Conservation (phyloP, 2,329 filamentous ascomycete species). For the Aspergillus hiratsukae region DNA sequence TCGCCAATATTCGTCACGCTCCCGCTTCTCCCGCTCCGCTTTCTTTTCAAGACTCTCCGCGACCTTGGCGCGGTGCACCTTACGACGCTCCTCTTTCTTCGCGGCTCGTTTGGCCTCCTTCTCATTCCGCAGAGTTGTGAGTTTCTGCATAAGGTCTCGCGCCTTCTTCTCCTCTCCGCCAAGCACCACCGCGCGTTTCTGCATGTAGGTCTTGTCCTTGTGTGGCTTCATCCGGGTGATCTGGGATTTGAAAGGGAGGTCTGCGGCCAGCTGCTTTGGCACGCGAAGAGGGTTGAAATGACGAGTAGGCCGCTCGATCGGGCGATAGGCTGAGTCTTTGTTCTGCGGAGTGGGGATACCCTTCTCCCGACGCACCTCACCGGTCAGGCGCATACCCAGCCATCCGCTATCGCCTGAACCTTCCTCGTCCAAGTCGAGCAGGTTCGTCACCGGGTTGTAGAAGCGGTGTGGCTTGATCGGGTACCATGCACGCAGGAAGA, state of each 20-base stretch:
- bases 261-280: slow-evolving; percentile 57
- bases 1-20: slow-evolving; percentile 89
- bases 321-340: slow-evolving; percentile 80
- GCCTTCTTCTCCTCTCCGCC: slow-evolving; percentile 85
- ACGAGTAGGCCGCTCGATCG: slow-evolving; percentile 55
- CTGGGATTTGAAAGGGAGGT: slow-evolving; percentile 89
- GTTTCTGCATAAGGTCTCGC: slow-evolving; percentile 83
- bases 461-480: slow-evolving; percentile 91
- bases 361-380: slow-evolving; percentile 77
- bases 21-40: slow-evolving; percentile 78
- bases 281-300: slow-evolving; percentile 67
- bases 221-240: slow-evolving; percentile 77
- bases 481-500: slow-evolving; percentile 96
- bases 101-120: slow-evolving; percentile 75
- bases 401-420: slow-evolving; percentile 49
- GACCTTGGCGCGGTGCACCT: slow-evolving; percentile 76
- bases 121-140: slow-evolving; percentile 85
- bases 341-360: slow-evolving; percentile 70
- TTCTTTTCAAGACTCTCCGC: slow-evolving; percentile 80
- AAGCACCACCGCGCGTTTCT: slow-evolving; percentile 88
- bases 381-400: slow-evolving; percentile 90
- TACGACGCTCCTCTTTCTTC: slow-evolving; percentile 84
- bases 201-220: slow-evolving; percentile 79
- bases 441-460: slow-evolving; percentile 93
- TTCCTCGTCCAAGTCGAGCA: slow-evolving; percentile 58